Evolutionary conservation across 768 basidiomycete species (phyloP).

Genomic region (Cubamyces sp.): DNA sequence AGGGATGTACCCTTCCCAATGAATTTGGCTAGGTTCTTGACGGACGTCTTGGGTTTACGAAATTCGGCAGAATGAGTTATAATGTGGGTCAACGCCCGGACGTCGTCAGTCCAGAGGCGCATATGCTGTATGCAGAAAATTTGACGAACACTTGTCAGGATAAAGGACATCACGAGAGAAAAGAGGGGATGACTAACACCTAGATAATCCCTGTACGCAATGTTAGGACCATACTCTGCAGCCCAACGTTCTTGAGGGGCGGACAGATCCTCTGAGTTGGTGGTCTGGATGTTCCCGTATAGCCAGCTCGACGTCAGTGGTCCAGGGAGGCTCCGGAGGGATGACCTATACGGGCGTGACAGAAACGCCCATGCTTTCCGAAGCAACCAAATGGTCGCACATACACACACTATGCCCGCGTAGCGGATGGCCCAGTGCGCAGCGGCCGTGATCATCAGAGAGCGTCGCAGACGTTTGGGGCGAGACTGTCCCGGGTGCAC

Average conservation of each 20-base stretch:
- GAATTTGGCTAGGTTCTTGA: slow-evolving; percentile 44
- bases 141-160: not conserved
- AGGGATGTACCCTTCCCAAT: slow-evolving; percentile 46
- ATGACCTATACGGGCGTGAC: slow-evolving; percentile 33
- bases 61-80: slow-evolving; percentile 60
- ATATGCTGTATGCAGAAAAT: not conserved
- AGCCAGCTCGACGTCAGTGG: slow-evolving; percentile 49
- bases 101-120: slow-evolving; percentile 43
- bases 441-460: too few species aligned
- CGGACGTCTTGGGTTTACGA: slow-evolving; percentile 53
- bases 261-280: slow-evolving; percentile 43
- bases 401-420: too few species aligned
- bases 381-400: not conserved
- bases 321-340: slow-evolving; percentile 52
- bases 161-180: slow-evolving; percentile 28
- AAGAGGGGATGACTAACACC: too few species aligned
- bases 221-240: slow-evolving; percentile 49
- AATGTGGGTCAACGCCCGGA: slow-evolving; percentile 66
- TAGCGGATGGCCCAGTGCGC: too few species aligned
- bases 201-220: slow-evolving; percentile 49
- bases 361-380: not conserved
- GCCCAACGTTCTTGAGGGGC: slow-evolving; percentile 46
- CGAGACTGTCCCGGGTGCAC: too few species aligned
- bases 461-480: too few species aligned
- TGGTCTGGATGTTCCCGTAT: slow-evolving; percentile 52